phyloP scores from a whole-genome alignment of 2,329 filamentous ascomycete genomes.

The Saccharata proteae region DNA sequence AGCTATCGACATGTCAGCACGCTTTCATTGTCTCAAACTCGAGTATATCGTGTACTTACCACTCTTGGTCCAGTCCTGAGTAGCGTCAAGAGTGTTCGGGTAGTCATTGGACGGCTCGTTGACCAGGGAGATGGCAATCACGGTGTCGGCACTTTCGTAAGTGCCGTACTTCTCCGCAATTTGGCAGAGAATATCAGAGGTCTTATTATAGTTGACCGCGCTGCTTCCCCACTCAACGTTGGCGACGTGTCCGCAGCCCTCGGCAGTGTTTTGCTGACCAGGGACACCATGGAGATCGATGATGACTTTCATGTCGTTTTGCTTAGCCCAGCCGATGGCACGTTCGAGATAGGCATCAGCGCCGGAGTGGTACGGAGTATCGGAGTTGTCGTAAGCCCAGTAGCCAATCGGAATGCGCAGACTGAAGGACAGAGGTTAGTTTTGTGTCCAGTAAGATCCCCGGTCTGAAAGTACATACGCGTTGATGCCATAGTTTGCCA shows the following conservation, averaged over 20 bases:
- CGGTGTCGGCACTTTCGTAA: slow-evolving; percentile 27
- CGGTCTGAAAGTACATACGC: slow-evolving; percentile 11
- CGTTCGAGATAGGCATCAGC: slow-evolving; percentile 35
- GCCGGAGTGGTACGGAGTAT: slow-evolving; percentile 34
- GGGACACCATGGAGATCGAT: slow-evolving; percentile 41
- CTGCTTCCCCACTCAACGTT: slow-evolving; percentile 20
- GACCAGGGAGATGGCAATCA: slow-evolving; percentile 31
- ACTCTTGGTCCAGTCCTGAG: slow-evolving; percentile 22
- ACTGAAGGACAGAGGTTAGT: slow-evolving; percentile 2
- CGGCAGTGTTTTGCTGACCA: slow-evolving; percentile 43
- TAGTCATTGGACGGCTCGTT: slow-evolving; percentile 36
- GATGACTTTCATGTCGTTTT: slow-evolving; percentile 33
- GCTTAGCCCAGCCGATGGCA: slow-evolving; percentile 37
- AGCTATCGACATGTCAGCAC: too few relatives aligned
- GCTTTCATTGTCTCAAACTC: slow-evolving; percentile 24
- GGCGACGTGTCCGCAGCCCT: slow-evolving; percentile 20
- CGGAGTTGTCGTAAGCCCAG: slow-evolving; percentile 36
- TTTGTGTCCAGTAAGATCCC: background rate
- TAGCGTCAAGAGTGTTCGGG: slow-evolving; percentile 25
- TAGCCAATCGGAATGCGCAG: slow-evolving; percentile 42
- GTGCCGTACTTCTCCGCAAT: slow-evolving; percentile 30
- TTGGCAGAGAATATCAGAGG: slow-evolving; percentile 24
- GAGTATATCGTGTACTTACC: slow-evolving; percentile 22
- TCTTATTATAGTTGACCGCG: slow-evolving; percentile 26
- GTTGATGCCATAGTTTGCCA: slow-evolving; percentile 24